phyloP scores from a whole-genome alignment of 73 alveolate genomes.

The Symbiodinium natans region DNA sequence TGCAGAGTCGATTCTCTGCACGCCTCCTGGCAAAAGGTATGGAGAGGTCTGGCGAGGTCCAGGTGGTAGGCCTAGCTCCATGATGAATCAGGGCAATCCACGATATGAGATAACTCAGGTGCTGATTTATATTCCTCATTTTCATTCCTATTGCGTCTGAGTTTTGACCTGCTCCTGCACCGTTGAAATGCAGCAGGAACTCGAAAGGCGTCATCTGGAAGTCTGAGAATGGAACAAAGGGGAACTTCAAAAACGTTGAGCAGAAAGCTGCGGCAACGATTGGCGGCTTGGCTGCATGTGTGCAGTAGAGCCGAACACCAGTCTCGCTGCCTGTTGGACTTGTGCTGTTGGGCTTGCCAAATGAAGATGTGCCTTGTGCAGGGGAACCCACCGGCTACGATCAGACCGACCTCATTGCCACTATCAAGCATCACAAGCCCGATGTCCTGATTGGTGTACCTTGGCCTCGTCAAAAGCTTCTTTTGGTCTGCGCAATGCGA shows the following conservation, averaged over 20 bases:
- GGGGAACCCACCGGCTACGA: conserved; percentile 66
- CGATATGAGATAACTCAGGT: too few relatives aligned
- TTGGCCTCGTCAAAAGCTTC: not conserved
- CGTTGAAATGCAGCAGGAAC: not conserved
- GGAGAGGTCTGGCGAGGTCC: too few relatives aligned
- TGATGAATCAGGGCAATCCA: too few relatives aligned
- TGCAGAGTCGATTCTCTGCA: conserved; percentile 20
- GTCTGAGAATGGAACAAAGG: conserved; percentile 57
- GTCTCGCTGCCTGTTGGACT: too few relatives aligned
- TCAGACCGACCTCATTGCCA: conserved; percentile 9
- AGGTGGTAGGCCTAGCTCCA: too few relatives aligned
- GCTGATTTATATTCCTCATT: too few relatives aligned
- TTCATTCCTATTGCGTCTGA: too few relatives aligned
- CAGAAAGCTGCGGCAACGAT: conserved; percentile 60
- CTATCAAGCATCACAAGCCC: conserved; percentile 77
- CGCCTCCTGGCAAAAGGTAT: conserved; percentile 16
- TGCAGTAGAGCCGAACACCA: not conserved
- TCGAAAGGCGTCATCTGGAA: conserved; percentile 86
- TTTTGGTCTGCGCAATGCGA: not conserved
- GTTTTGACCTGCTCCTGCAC: too few relatives aligned
- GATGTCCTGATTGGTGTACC: conserved; percentile 49
- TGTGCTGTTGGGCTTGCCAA: not conserved
- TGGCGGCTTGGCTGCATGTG: not conserved
- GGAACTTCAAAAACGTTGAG: conserved; percentile 85
- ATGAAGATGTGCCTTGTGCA: not conserved